Percentiles rank a stretch among this genome's conserved stretches.
These are phyloP conservation scores for Alternaria consortialis DNA, from an alignment of 2,329 filamentous ascomycete species.

Conservation along the genomic window DNA sequence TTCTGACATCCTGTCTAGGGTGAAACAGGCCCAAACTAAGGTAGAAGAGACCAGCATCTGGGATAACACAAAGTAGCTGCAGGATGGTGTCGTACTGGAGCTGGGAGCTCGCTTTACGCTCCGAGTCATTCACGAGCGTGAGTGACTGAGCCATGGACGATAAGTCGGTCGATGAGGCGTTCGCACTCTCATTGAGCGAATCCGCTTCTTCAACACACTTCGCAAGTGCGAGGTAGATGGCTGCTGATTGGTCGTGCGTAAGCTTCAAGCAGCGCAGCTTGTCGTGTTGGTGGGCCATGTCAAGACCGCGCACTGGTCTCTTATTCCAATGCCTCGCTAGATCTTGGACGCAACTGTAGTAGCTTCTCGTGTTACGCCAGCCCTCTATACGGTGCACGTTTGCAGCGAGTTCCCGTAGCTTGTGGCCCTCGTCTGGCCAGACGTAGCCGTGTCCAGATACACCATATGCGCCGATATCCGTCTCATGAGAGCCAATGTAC, in stretches of 20 bases:
- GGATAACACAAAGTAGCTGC: conserved; percentile 79
- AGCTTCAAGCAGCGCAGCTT: conserved; percentile 84
- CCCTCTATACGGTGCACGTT: conserved; percentile 95
- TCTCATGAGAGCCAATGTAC: conserved; percentile 81
- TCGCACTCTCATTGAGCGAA: conserved; percentile 17
- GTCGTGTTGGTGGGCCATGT: conserved; percentile 92
- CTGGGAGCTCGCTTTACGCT: conserved; percentile 34
- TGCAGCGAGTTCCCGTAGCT: conserved; percentile 85
- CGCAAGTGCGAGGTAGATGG: conserved; percentile 84
- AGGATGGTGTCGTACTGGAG: conserved; percentile 52
- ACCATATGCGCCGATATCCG: conserved; percentile 56
- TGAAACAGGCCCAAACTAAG: conserved; percentile 91
- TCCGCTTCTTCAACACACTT: conserved; percentile 69
- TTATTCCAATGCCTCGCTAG: conserved; percentile 49
- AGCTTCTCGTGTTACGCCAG: conserved; percentile 94
- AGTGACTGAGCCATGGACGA: conserved; percentile 30
- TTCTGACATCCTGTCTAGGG: conserved; percentile 79
- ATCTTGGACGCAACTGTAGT: conserved; percentile 89
- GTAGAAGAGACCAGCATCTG: conserved; percentile 90
- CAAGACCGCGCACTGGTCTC: conserved; percentile 77
- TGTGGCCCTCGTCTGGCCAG: conserved; percentile 84
- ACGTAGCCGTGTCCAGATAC: conserved; percentile 91
- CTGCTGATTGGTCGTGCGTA: conserved; percentile 75
- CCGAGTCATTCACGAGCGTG: conserved; percentile 37
- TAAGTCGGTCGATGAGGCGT: conserved; percentile 32